These are phyloP conservation scores for Bisporella sp. DNA, from an alignment of 2,329 filamentous ascomycete genomes.

Conservation along the genomic window DNA sequence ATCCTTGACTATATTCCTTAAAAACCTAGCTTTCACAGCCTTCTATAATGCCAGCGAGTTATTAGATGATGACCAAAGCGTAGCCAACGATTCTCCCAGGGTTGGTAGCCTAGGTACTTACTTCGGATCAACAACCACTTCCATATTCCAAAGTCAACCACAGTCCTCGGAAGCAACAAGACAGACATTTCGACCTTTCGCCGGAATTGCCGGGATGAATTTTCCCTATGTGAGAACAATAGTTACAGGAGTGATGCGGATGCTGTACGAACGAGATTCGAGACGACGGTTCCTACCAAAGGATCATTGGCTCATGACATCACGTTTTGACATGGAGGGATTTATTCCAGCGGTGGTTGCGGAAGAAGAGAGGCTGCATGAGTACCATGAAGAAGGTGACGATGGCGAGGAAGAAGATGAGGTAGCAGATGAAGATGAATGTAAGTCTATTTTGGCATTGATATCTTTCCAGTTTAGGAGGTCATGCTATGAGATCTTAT, in stretches of 20 bases:
- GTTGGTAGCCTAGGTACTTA: conserved; percentile 36
- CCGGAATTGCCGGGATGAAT: conserved; percentile 63
- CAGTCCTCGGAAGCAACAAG: conserved; percentile 13
- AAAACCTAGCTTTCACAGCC: conserved; percentile 82
- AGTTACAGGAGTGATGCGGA: conserved; percentile 72
- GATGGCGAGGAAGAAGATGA: conserved; percentile 34
- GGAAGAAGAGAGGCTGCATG: conserved; percentile 75
- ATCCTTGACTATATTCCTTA: conserved; percentile 73
- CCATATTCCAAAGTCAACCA: conserved; percentile 10
- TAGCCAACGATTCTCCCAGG: conserved; percentile 6
- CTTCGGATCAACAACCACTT: conserved; percentile 28
- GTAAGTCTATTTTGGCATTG: no score
- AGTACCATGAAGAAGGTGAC: conserved; percentile 57
- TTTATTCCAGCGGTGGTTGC: conserved; percentile 82
- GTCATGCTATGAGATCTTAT: no score
- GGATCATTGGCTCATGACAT: conserved; percentile 93
- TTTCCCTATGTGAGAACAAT: conserved; percentile 73
- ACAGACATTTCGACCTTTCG: conserved; percentile 38
- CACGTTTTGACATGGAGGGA: conserved; percentile 76
- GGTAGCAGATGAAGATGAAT: conserved; percentile 25
- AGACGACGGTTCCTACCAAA: conserved; percentile 73
- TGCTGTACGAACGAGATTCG: conserved; percentile 91
- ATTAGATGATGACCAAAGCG: conserved; percentile 34
- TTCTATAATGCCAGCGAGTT: conserved; percentile 76
- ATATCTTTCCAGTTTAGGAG: no score